Evolutionary conservation across 2,329 filamentous ascomycete species (phyloP).

Genomic region (Hypoxylon sp.): DNA sequence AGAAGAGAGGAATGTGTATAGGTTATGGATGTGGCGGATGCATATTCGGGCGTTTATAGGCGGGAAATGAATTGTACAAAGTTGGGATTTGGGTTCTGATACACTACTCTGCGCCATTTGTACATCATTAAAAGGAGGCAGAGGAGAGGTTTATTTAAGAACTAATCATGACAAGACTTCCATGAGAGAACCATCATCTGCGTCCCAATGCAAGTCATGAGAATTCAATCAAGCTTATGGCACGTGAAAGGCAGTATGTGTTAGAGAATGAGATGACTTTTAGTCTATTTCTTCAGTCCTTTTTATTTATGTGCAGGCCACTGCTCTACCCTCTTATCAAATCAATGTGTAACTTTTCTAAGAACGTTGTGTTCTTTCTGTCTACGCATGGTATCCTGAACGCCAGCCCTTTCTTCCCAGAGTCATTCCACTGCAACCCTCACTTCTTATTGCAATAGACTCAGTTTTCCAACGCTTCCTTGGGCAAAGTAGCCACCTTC

Average conservation of each 20-base stretch:
- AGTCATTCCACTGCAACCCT: conserved; percentile 12
- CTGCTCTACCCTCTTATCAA: conserved; percentile 20
- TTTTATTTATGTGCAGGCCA: conserved; percentile 17
- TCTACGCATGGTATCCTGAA: conserved; percentile 37
- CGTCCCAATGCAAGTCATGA: background rate
- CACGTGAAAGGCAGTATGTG: background rate
- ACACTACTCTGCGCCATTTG: conserved; percentile 29
- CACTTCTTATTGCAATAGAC: background rate
- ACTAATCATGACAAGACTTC: conserved; percentile 8
- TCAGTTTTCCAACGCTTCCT: conserved; percentile 51
- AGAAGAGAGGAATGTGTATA: conserved; percentile 13
- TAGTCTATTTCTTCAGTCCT: conserved; percentile 2
- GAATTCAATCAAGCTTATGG: background rate
- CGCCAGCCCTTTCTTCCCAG: conserved; percentile 22
- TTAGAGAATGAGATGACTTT: background rate
- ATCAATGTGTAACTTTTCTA: conserved; percentile 23
- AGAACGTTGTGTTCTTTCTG: conserved; percentile 21
- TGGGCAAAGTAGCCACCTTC: conserved; percentile 80
- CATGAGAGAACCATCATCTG: background rate
- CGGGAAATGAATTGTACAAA: conserved; percentile 25
- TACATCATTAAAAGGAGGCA: conserved; percentile 12
- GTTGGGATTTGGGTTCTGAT: conserved; percentile 27
- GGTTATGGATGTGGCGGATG: conserved; percentile 22
- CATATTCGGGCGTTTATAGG: conserved; percentile 40
- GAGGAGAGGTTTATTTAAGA: conserved; percentile 15